Conservation (phyloP, 2,329 filamentous ascomycete genomes). For the Verticillium alfalfae region DNA sequence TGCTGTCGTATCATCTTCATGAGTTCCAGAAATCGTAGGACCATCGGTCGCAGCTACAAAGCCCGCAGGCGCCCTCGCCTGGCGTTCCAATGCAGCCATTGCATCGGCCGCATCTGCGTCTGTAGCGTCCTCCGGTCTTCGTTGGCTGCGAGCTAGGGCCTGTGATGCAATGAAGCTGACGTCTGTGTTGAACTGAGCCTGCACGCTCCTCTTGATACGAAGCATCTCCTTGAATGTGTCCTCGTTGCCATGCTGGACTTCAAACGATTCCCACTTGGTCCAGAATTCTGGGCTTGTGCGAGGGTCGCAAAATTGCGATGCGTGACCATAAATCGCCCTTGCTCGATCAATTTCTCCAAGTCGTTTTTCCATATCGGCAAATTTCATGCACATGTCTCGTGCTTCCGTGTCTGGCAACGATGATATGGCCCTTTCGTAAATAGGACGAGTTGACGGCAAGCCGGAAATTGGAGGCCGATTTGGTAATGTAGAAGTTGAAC, state of each 20-base stretch:
- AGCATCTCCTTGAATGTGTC: slow-evolving; percentile 99
- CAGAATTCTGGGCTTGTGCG: slow-evolving; percentile 86
- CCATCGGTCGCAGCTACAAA: slow-evolving; percentile 85
- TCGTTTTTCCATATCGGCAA: slow-evolving; percentile 91
- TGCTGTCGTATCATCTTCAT: slow-evolving; percentile 28
- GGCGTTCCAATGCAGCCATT: slow-evolving; percentile 83
- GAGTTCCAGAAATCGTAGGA: slow-evolving; percentile 50
- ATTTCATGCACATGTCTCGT: slow-evolving; percentile 97
- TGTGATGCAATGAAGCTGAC: slow-evolving; percentile 98
- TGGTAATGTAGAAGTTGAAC: slow-evolving; percentile 99
- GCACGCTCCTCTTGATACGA: slow-evolving; percentile 92
- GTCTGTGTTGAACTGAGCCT: slow-evolving; percentile 97
- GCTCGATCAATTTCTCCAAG: slow-evolving; percentile 93
- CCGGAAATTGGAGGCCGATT: slow-evolving; percentile 96
- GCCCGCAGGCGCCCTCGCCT: slow-evolving; percentile 80
- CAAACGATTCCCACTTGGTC: slow-evolving; percentile 95
- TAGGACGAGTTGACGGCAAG: slow-evolving; percentile 85
- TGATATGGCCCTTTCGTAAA: slow-evolving; percentile 93
- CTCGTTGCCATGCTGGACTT: slow-evolving; percentile 96
- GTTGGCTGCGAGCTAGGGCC: slow-evolving; percentile 77
- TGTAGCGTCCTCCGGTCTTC: slow-evolving; percentile 40
- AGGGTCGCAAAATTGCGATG: slow-evolving; percentile 94
- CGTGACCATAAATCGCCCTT: slow-evolving; percentile 91
- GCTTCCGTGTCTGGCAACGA: slow-evolving; percentile 91
- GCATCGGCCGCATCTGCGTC: slow-evolving; percentile 59